Evolutionary conservation across 2,329 filamentous ascomycete species (phyloP), one percentile per base, ranked within the genome.

Genomic region (Sporothrix dimorphospora): DNA sequence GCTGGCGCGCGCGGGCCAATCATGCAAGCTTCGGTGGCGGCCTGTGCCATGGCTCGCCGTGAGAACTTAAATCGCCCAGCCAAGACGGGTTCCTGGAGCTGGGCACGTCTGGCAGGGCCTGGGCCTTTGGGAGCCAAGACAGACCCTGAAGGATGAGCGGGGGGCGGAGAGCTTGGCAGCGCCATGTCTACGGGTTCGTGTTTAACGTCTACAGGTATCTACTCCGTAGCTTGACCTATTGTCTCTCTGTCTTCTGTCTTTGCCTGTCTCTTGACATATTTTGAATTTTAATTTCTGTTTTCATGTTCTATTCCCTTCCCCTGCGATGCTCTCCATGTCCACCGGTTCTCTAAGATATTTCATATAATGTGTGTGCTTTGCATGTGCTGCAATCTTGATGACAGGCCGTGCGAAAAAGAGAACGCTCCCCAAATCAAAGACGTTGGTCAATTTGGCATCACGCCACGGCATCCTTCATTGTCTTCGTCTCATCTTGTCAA

Each of bases 61-160:
- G 68, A 70, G 68, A 70, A 70, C 68, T 49, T 61, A 61, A 70
- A 61, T 27, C 14, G 38, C 16, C 34, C 24, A 47, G 68, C 51
- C 68, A 59, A 70, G 68, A 57, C 53, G 51, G 53, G 47, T 57
- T 69, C 66, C 38, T 69, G 49, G 21, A 6, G 66, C 45, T 30
- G 27, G 45, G 3, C 12, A 9, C 21, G 19, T 19, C 59, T 65
- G 61, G 16, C 40, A 45, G 42, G 40, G 63, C 40, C 40, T 66
- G 42, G 42, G 38, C 59, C 59, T 40, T 59, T 19, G 7, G 11
- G 11, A 21, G 57, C 57, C 57, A 42, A 63, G 57, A 49, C 19
- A 42, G 19, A 14, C 11, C 19, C 30, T 57, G 30, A 61, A 61
- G 30, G 57, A 21, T 42, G 57, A 63, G 19, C 55, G 30, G 19